These are phyloP conservation scores for Tylopilus sp. DNA, from an alignment of 1,284 basidiomycete genomes.

Conservation along the genomic window DNA sequence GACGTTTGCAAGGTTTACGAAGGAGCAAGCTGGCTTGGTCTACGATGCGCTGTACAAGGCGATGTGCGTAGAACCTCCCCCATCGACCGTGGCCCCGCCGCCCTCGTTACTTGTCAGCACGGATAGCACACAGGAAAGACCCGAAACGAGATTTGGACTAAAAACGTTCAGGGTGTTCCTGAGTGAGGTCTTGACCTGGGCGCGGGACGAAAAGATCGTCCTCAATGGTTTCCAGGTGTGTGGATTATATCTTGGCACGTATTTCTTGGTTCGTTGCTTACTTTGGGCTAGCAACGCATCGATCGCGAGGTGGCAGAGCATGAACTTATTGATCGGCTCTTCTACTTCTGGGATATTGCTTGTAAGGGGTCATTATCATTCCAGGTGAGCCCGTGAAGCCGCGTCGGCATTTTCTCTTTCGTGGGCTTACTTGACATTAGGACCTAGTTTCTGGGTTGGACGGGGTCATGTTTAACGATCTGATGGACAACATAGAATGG, in stretches of 20 bases:
- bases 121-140: slow-evolving; percentile 66
- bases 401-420: not conserved
- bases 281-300: slow-evolving; percentile 58
- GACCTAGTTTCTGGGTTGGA: slow-evolving; percentile 89
- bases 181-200: slow-evolving; percentile 94
- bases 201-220: slow-evolving; percentile 90
- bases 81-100: slow-evolving; percentile 44
- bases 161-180: slow-evolving; percentile 87
- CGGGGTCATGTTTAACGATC: slow-evolving; percentile 89
- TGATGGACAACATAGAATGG: slow-evolving; percentile 99
- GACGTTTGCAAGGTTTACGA: slow-evolving; percentile 76
- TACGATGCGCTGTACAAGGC: slow-evolving; percentile 91
- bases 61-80: slow-evolving; percentile 73
- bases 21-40: slow-evolving; percentile 84
- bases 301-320: slow-evolving; percentile 79
- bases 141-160: slow-evolving; percentile 85
- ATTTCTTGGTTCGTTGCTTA: slow-evolving; percentile 16
- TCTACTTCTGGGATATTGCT: slow-evolving; percentile 86
- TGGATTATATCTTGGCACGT: not conserved
- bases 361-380: slow-evolving; percentile 79
- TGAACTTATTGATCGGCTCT: slow-evolving; percentile 76
- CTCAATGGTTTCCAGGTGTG: slow-evolving; percentile 84
- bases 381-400: slow-evolving; percentile 47
- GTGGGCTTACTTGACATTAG: slow-evolving; percentile 38
- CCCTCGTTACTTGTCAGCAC: slow-evolving; percentile 49